Percentiles rank a stretch among this genome's conserved stretches.
Evolutionary conservation across 2,329 filamentous ascomycete genomes (phyloP).

Genomic region (Fusarium succisae): DNA sequence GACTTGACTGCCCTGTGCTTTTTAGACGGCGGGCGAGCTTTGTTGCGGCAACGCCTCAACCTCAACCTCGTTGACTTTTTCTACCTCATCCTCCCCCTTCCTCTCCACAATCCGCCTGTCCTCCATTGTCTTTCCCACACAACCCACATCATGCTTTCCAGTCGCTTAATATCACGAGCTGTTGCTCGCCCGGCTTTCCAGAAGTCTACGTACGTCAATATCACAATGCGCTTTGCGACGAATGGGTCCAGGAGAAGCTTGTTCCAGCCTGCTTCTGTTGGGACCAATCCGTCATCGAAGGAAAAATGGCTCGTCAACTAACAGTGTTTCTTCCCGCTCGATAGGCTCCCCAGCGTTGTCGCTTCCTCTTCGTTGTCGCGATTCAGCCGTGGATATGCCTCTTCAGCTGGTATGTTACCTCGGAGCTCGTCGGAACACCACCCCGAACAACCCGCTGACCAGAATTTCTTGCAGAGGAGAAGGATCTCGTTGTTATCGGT

Average conservation of each 20-base stretch:
- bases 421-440: conserved; percentile 15
- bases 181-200: conserved; percentile 66
- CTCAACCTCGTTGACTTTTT: conserved; percentile 40
- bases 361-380: conserved; percentile 57
- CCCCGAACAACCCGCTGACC: conserved; percentile 32
- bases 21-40: conserved; percentile 37
- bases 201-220: conserved; percentile 59
- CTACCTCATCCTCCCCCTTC: conserved; percentile 29
- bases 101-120: conserved; percentile 28
- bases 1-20: conserved; percentile 29
- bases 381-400: conserved; percentile 68
- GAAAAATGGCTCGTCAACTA: conserved; percentile 39
- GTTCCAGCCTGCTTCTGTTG: conserved; percentile 25
- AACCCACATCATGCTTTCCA: conserved; percentile 63
- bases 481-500: conserved; percentile 97
- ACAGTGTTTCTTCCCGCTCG: conserved; percentile 17
- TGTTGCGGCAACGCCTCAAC: conserved; percentile 40
- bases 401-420: conserved; percentile 61
- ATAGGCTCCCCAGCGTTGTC: conserved; percentile 61
- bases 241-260: conserved; percentile 8
- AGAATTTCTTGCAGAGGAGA: conserved; percentile 72
- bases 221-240: conserved; percentile 9
- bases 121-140: conserved; percentile 42
- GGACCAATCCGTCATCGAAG: background rate
- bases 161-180: conserved; percentile 68